Base-by-base conservation (phyloP, 2,329 filamentous ascomycete species). In the Acrocalymma vagum region DNA sequence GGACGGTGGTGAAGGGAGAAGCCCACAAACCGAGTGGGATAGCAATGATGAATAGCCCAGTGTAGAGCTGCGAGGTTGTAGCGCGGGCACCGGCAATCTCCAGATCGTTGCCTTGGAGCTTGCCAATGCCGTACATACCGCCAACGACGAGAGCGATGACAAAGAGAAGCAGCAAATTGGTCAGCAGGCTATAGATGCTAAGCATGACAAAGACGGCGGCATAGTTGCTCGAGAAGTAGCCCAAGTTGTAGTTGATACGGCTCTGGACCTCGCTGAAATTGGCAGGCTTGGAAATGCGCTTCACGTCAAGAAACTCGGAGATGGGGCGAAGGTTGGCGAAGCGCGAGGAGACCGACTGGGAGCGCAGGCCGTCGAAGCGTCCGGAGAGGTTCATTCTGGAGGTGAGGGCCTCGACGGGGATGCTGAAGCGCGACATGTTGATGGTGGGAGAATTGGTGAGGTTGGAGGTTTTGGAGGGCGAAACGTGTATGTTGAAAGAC, bases 171-270 rank as follows among this genome's bases (percentile, higher is more conserved):
- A 85, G 74, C 64, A 84, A 79, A 76, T 96, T 97, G 60, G 90
- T 94, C 64, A 99, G 81, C 63, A 99, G 77, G 64, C 89, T 89
- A 80, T 99, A 99, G 75, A 99, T 87, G 78, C 88, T 90, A 66
- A 99, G 86, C 86, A 99, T 95, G 62, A 88, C 79, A 70, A 97
- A 96, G 60, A 97, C 83, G 52, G 88, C 87, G 58, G 88, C 87
- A 82, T 99, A 99, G 79, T 99, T 99, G 86, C 90, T 96, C 50
- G 91, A 95, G 80, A 95, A 99, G 78, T 97, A 88, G 71, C 88
- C 85, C 55, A 99, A 77, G 74, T 99, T 99, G 85, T 96, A 96
- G 80, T 95, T 95, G 76, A 96, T 86, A 55, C 93, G 85, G 60
- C 87, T 91, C 74, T 97, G 93, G 53, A 90, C 84, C 72, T 96